A percentile compares a stretch with the other conserved stretches of the same genome.
Evolutionary conservation across 768 basidiomycete genomes (phyloP).

Genomic region (Lentinus brumalis): DNA sequence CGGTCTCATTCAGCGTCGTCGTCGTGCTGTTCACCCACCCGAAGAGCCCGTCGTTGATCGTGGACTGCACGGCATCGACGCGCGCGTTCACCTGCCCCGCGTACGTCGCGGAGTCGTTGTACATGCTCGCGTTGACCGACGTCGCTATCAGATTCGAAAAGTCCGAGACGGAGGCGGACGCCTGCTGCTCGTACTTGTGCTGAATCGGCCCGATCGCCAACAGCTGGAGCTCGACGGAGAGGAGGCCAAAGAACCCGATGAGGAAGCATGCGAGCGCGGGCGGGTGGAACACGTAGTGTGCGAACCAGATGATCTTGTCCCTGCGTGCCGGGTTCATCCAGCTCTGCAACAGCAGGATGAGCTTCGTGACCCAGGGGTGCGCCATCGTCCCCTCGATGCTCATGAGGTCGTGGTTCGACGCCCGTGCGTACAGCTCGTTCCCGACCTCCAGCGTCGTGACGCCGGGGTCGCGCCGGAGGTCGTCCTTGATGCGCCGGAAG

Average conservation of each 20-base stretch:
- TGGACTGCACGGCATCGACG: conserved; percentile 67
- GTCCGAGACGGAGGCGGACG: conserved; percentile 59
- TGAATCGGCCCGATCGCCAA: conserved; percentile 75
- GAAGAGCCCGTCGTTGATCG: conserved; percentile 85
- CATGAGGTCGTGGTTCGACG: conserved; percentile 78
- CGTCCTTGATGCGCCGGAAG: conserved; percentile 70
- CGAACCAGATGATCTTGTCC: conserved; percentile 81
- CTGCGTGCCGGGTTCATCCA: conserved; percentile 62
- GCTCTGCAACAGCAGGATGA: conserved; percentile 55
- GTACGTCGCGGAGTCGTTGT: conserved; percentile 75
- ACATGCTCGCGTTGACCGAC: conserved; percentile 83
- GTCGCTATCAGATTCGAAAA: conserved; percentile 73
- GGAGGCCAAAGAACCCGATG: conserved; percentile 87
- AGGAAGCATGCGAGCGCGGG: conserved; percentile 89
- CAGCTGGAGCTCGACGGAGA: conserved; percentile 88
- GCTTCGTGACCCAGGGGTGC: conserved; percentile 74
- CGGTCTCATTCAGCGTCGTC: conserved; percentile 80
- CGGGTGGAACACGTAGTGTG: conserved; percentile 89
- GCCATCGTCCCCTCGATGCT: conserved; percentile 67
- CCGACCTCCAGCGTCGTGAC: conserved; percentile 37
- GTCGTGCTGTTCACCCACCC: conserved; percentile 96
- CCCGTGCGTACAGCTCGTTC: conserved; percentile 52
- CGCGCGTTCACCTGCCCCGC: conserved; percentile 76
- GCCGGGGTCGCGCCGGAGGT: conserved; percentile 76
- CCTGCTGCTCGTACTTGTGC: conserved; percentile 62